A percentile compares a stretch with the other conserved stretches of the same genome.
These are phyloP conservation scores for Mycena indigotica DNA, from an alignment of 768 basidiomycete species.

Conservation along the genomic window DNA sequence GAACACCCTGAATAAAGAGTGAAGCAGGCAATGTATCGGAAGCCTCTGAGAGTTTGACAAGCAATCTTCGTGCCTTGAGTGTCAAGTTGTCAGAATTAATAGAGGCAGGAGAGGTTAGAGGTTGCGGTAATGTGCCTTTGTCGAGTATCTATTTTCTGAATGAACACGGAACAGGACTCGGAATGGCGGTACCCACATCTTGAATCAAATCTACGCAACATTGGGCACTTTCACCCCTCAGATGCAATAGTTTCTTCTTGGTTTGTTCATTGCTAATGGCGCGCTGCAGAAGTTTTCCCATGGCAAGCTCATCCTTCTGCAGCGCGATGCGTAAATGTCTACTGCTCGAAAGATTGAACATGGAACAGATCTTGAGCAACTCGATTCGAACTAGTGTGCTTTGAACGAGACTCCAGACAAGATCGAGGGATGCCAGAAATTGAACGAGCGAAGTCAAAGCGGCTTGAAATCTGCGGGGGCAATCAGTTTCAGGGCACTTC, in stretches of 20 bases:
- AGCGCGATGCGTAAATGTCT: constrained; percentile 19
- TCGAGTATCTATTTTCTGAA: constrained; percentile 16
- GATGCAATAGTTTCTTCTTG: constrained; percentile 17
- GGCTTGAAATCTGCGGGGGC: constrained; percentile 3
- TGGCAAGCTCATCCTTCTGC: constrained; percentile 22
- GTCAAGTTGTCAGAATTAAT: constrained; percentile 11
- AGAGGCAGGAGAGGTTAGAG: background rate
- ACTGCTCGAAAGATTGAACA: constrained; percentile 18
- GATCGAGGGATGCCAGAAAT: constrained; percentile 25
- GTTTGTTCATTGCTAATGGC: constrained; percentile 6
- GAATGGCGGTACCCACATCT: constrained; percentile 9
- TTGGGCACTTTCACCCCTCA: constrained; percentile 24
- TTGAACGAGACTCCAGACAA: constrained; percentile 23
- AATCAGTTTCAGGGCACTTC: background rate
- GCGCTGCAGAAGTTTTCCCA: constrained; percentile 12
- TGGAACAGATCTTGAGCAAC: constrained; percentile 20
- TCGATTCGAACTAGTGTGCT: constrained; percentile 22
- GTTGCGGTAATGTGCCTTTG: constrained; percentile 9
- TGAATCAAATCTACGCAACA: constrained; percentile 24
- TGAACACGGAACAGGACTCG: background rate
- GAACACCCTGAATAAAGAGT: constrained; percentile 27
- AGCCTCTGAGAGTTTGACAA: constrained; percentile 27
- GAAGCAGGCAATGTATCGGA: constrained; percentile 29
- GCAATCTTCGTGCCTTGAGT: constrained; percentile 26
- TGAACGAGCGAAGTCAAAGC: constrained; percentile 10